A percentile compares a stretch with the other conserved stretches of the same genome.
phyloP scores from a whole-genome alignment of 768 basidiomycete genomes.

The Suillus discolor region DNA sequence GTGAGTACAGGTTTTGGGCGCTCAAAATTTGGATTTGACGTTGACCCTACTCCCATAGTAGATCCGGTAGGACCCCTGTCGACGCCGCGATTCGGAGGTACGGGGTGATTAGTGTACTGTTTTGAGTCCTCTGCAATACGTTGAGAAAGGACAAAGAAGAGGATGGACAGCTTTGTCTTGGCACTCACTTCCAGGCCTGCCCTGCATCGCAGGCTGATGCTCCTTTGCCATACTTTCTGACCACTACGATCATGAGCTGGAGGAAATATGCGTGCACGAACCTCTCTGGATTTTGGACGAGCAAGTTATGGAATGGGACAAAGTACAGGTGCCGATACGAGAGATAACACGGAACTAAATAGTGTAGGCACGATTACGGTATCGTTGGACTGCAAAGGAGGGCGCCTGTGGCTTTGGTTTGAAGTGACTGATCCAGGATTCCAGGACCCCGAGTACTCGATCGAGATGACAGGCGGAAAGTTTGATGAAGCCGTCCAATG shows the following conservation, averaged over 20 bases:
- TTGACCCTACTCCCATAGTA: conserved; percentile 19
- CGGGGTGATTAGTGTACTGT: conserved; percentile 9
- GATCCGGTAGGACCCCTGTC: conserved; percentile 26
- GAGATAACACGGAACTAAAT: background rate
- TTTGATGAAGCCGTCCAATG: background rate
- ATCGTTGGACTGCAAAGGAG: background rate
- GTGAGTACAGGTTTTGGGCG: conserved; percentile 19
- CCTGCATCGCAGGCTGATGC: conserved; percentile 45
- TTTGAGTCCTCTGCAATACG: conserved; percentile 1
- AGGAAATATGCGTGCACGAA: background rate
- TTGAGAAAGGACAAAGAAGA: conserved; percentile 11
- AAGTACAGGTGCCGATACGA: background rate
- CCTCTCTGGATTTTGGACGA: background rate
- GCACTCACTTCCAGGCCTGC: conserved; percentile 45
- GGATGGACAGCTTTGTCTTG: conserved; percentile 20
- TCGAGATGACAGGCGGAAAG: background rate
- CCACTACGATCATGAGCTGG: background rate
- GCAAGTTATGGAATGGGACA: background rate
- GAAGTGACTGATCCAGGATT: background rate
- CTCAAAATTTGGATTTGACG: conserved; percentile 22
- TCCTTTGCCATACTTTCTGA: conserved; percentile 37
- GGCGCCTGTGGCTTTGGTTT: background rate
- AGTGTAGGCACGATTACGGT: too few species aligned
- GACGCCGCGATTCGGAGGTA: background rate
- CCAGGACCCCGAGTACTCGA: background rate